Evolutionary conservation across 345 rosid genomes (phyloP), one percentile per base, ranked within the genome.

Genomic region (Citrus australasica): DNA sequence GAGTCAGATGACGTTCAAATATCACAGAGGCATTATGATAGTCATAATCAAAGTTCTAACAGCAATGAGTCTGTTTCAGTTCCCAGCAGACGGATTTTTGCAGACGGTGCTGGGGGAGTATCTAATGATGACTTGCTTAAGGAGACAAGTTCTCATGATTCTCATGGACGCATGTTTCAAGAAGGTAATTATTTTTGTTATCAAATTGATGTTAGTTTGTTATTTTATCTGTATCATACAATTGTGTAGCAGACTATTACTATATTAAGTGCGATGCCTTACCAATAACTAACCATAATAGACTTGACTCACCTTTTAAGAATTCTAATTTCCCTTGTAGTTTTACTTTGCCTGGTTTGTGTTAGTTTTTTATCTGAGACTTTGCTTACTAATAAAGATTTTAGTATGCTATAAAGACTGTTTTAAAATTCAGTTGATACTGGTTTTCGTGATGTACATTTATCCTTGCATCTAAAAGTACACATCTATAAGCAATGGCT

Each of bases 141-240:
- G 58, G 79, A 79, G 24, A 37, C 59, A 40, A 58, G 46, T 67
- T 42, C 46, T 56, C 33, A 35, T 68, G 76, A 78, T 63, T 78
- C 74, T 40, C 67, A 17, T 62, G 56, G 58, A 58, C 38, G 19
- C 60, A 51, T 27, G 71, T 32, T 68, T 42, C 69, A 48, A 48
- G 85, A 80, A 76, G 88, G 87, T 87, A 78, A 64, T 22, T 35
- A 73, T 63, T 69, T 32, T 19, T 75, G 28, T 67, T 65, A n/a
- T 53, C 32, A 67, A n/a, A 28, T 80, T 76, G 51, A 71, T 56
- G 22, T 79, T 56, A 62, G 69, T 9, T 14, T 67, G 48, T 79
- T 17, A 73, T n/a, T 56, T 7, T 42, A 4, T 66, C 60, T 55
- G 28, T 17, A 40, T 48, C 42, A 21, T 28, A 24, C 56, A 73